phyloP scores from a whole-genome alignment of 495 filamentous ascomycete genomes.

The Saxophila tyrrhenica region DNA sequence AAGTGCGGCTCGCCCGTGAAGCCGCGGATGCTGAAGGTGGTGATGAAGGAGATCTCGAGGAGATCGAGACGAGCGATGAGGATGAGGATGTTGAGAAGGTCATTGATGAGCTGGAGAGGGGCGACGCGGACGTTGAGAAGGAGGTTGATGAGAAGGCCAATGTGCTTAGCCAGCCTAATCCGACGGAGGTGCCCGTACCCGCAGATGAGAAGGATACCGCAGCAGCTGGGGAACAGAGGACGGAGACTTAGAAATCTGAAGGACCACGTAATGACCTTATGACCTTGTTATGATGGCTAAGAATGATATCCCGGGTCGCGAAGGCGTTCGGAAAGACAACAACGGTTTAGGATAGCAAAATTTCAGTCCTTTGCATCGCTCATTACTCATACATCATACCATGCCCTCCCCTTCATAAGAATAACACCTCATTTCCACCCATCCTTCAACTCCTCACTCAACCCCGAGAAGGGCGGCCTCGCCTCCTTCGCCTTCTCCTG shows the following conservation, averaged over 20 bases:
- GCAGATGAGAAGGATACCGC: neutral
- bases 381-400: no score
- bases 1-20: slow-evolving; percentile 52
- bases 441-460: slow-evolving; percentile 19
- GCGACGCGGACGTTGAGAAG: neutral
- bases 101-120: neutral
- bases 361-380: no score
- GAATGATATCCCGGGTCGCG: neutral
- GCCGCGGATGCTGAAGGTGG: slow-evolving; percentile 8
- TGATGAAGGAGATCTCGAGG: neutral
- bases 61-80: slow-evolving; percentile 7
- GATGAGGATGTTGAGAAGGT: slow-evolving; percentile 13
- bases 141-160: slow-evolving; percentile 17
- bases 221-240: neutral
- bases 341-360: no score
- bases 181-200: slow-evolving; percentile 8
- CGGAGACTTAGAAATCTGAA: neutral
- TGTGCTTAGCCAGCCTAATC: slow-evolving; percentile 21
- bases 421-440: slow-evolving; percentile 18
- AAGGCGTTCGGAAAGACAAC: neutral
- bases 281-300: neutral
- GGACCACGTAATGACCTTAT: neutral
- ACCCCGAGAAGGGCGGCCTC: slow-evolving; percentile 24
- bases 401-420: no score
- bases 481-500: slow-evolving; percentile 45